These are phyloP conservation scores for Geranium brycei DNA, from an alignment of 345 rosid genomes.

Conservation along the genomic window DNA sequence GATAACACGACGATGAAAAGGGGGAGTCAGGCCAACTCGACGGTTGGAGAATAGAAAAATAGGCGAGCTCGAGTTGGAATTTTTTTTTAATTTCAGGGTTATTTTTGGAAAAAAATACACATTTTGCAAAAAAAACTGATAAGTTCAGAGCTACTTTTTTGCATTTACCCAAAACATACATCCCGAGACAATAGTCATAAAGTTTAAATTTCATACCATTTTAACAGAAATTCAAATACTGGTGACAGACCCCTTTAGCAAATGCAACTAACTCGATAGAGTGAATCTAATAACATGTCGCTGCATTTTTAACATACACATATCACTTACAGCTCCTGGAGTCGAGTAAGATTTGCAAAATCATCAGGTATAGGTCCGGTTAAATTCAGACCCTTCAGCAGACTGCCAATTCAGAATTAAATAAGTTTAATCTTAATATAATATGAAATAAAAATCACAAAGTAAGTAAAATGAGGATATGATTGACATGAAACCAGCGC, in stretches of 20 bases:
- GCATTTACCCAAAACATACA: too few species aligned
- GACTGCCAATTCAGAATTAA: slow-evolving; percentile 21
- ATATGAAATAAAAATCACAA: neutral
- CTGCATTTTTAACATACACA: neutral
- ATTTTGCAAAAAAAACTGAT: too few species aligned
- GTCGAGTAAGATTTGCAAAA: slow-evolving; percentile 41
- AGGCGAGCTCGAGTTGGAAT: too few species aligned
- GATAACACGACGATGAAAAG: too few species aligned
- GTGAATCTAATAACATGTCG: neutral
- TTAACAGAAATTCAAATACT: too few species aligned
- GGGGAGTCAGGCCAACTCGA: too few species aligned
- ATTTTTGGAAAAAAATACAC: too few species aligned
- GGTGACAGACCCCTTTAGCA: neutral
- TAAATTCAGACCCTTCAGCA: slow-evolving; percentile 40
- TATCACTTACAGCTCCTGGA: slow-evolving; percentile 40
- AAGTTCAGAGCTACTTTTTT: too few species aligned
- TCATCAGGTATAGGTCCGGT: slow-evolving; percentile 58
- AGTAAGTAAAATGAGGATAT: neutral
- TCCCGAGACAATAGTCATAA: too few species aligned
- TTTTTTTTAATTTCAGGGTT: too few species aligned
- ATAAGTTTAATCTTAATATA: neutral
- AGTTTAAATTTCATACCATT: too few species aligned
- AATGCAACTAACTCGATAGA: neutral
- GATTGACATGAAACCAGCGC: slow-evolving; percentile 5
- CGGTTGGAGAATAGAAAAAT: too few species aligned